Evolutionary conservation across 2,329 filamentous ascomycete species (phyloP).

Genomic region (Elsinoe australis): DNA sequence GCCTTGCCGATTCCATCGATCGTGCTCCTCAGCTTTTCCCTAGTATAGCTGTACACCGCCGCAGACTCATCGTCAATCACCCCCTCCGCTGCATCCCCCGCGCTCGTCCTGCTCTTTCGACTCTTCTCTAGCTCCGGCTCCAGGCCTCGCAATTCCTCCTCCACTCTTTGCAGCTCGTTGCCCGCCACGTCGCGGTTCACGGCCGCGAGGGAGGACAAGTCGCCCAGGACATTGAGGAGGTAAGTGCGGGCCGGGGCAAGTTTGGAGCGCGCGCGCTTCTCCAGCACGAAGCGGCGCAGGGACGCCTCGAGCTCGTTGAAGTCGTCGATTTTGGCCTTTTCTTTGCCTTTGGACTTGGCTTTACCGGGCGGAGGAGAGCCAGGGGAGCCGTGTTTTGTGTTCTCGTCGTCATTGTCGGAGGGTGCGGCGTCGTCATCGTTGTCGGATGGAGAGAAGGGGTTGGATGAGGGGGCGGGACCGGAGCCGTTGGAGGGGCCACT

Average conservation of each 20-base stretch:
- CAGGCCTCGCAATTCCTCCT: conserved; percentile 68
- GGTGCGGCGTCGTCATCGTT: conserved; percentile 29
- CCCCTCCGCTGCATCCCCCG: conserved; percentile 71
- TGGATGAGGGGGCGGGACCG: conserved; percentile 27
- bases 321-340: conserved; percentile 73
- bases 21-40: conserved; percentile 63
- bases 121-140: conserved; percentile 80
- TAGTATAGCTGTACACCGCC: conserved; percentile 77
- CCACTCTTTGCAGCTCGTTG: conserved; percentile 75
- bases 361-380: conserved; percentile 35
- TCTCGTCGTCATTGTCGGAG: conserved; percentile 38
- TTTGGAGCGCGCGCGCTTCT: conserved; percentile 92
- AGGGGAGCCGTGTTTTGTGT: conserved; percentile 46
- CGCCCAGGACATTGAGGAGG: conserved; percentile 82
- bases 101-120: conserved; percentile 68
- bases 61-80: conserved; percentile 79
- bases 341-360: conserved; percentile 70
- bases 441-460: conserved; percentile 32
- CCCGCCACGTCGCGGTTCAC: conserved; percentile 85
- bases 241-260: conserved; percentile 93
- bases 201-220: conserved; percentile 71
- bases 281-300: conserved; percentile 82
- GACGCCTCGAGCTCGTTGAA: conserved; percentile 87
- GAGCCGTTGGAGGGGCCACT: conserved; percentile 48
- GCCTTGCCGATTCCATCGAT: conserved; percentile 69